Percentiles rank a stretch among this genome's conserved stretches.
phyloP scores from a whole-genome alignment of 2,329 filamentous ascomycete genomes.

The Alternaria incomplexa region DNA sequence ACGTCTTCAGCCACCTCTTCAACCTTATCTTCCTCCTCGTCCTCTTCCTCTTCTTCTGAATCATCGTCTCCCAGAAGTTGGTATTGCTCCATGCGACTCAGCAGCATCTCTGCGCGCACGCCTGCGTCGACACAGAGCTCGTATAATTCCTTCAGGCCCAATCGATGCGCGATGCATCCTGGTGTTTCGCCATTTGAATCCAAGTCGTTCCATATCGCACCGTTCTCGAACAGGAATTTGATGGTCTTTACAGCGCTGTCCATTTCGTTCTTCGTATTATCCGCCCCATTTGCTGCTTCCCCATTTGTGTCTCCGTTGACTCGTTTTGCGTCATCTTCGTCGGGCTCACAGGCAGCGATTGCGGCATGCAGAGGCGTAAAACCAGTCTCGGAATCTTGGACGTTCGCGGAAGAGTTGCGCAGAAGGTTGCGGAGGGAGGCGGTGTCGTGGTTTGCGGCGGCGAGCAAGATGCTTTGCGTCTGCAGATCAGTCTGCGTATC shows the following conservation, averaged over 20 bases:
- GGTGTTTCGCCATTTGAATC: conserved; percentile 88
- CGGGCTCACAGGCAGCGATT: conserved; percentile 67
- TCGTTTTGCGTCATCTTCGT: conserved; percentile 36
- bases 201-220: conserved; percentile 97
- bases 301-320: conserved; percentile 38
- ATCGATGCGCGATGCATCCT: conserved; percentile 76
- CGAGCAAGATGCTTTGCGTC: conserved; percentile 68
- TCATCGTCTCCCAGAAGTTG: conserved; percentile 70
- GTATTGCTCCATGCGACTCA: conserved; percentile 83
- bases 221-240: conserved; percentile 79
- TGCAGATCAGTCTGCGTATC: conserved; percentile 51
- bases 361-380: conserved; percentile 89
- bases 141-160: conserved; percentile 76
- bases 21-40: conserved; percentile 52
- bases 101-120: conserved; percentile 84
- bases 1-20: conserved; percentile 32
- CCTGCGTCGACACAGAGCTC: conserved; percentile 86
- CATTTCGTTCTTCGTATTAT: conserved; percentile 44
- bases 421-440: conserved; percentile 72
- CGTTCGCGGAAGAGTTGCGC: conserved; percentile 68
- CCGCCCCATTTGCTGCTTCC: conserved; percentile 29
- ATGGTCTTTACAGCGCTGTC: conserved; percentile 70
- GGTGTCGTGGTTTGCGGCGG: conserved; percentile 71
- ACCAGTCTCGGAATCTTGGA: conserved; percentile 83
- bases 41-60: conserved; percentile 56